A percentile compares a stretch with the other conserved stretches of the same genome.
Conservation (phyloP, 2,329 filamentous ascomycete genomes). For the Biscogniauxia marginata region DNA sequence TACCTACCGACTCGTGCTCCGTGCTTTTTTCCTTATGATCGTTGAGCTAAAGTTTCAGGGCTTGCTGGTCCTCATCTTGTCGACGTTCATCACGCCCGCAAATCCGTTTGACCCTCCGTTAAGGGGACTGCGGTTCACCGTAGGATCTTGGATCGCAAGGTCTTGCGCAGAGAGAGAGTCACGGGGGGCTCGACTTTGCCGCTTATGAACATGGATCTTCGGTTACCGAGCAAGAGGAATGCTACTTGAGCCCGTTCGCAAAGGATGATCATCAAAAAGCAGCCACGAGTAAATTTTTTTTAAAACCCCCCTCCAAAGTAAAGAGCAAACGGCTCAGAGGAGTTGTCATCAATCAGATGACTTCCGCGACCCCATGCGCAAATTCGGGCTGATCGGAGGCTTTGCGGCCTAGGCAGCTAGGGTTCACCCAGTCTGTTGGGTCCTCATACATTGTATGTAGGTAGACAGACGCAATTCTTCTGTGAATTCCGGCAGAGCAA, state of each 20-base stretch:
- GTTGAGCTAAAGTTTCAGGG: background rate
- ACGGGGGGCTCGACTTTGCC: background rate
- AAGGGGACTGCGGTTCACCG: background rate
- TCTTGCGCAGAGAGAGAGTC: background rate
- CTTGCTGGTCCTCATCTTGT: background rate
- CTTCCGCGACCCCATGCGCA: background rate
- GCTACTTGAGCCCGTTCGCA: background rate
- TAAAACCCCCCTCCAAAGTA: background rate
- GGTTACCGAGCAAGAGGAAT: background rate
- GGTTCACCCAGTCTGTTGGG: background rate
- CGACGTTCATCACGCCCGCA: background rate
- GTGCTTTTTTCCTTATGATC: background rate
- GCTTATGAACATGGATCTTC: background rate
- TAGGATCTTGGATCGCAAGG: background rate
- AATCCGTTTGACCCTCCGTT: background rate
- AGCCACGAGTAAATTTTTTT: background rate
- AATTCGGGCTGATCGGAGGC: background rate
- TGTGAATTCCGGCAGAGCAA: background rate
- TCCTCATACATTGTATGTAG: background rate
- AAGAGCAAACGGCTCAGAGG: background rate
- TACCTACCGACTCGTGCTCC: background rate
- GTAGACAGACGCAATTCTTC: no score
- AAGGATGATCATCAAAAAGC: background rate
- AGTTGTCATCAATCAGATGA: background rate
- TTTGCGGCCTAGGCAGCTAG: background rate